phyloP scores from a whole-genome alignment of 1,284 basidiomycete species.

The Boletus sp. region DNA sequence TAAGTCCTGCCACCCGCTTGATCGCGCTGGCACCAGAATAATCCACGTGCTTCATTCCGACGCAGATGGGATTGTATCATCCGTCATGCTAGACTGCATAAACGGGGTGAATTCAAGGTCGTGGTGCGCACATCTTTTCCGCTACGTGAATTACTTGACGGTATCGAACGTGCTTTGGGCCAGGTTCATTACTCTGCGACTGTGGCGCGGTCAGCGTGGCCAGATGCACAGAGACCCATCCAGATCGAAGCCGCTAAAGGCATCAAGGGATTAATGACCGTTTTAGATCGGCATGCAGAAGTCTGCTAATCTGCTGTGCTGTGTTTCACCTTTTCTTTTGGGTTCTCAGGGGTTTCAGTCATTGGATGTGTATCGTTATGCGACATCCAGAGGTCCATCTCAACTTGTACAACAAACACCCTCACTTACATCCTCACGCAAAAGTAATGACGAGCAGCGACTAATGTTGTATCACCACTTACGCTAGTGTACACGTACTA shows the following conservation, averaged over 20 bases:
- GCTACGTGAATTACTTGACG: constrained; percentile 7
- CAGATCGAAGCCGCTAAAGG: constrained; percentile 35
- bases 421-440: constrained; percentile 11
- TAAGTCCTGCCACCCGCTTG: constrained; percentile 22
- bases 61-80: constrained; percentile 37
- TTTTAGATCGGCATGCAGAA: constrained; percentile 32
- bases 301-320: constrained; percentile 20
- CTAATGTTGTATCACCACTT: constrained; percentile 33
- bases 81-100: constrained; percentile 30
- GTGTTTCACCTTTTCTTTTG: constrained; percentile 8
- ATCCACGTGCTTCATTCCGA: constrained; percentile 17
- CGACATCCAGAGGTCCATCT: constrained; percentile 1
- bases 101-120: constrained; percentile 33
- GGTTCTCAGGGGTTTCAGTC: constrained; percentile 14
- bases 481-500: constrained; percentile 22
- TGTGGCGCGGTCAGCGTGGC: constrained; percentile 34
- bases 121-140: constrained; percentile 22
- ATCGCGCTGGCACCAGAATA: constrained; percentile 18
- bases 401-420: constrained; percentile 20
- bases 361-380: constrained; percentile 26
- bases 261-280: constrained; percentile 35
- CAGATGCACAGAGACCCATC: constrained; percentile 35
- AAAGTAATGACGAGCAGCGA: constrained; percentile 19
- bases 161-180: constrained; percentile 12
- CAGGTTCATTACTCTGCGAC: constrained; percentile 34